Percentiles rank a stretch among this genome's conserved stretches.
Conservation (phyloP, 495 filamentous ascomycete genomes). For the Parmelia sp. region DNA sequence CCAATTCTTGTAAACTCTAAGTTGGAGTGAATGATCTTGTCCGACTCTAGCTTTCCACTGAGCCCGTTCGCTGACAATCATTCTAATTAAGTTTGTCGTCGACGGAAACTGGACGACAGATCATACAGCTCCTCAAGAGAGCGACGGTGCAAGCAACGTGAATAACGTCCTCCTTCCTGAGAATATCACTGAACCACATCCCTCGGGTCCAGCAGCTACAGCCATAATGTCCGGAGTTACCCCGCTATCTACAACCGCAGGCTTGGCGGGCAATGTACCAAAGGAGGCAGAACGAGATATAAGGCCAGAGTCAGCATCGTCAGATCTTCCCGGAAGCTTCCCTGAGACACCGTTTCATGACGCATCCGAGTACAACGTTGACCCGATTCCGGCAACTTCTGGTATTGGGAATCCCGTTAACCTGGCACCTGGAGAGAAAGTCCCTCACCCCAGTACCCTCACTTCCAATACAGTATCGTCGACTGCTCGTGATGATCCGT, state of each 20-base stretch:
- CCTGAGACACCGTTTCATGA: slow-evolving; percentile 67
- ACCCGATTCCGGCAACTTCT: slow-evolving; percentile 66
- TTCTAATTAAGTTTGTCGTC: slow-evolving; percentile 68
- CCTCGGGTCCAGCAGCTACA: slow-evolving; percentile 26
- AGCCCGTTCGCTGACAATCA: slow-evolving; percentile 1
- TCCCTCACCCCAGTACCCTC: slow-evolving; percentile 55
- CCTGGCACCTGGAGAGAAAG: slow-evolving; percentile 70
- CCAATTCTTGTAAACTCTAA: neutral
- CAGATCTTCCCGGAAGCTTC: slow-evolving; percentile 66
- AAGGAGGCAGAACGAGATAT: slow-evolving; percentile 41
- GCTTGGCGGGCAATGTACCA: slow-evolving; percentile 61
- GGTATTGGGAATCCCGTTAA: slow-evolving; percentile 75
- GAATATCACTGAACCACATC: slow-evolving; percentile 50
- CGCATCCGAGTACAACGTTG: slow-evolving; percentile 55
- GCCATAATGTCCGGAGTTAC: slow-evolving; percentile 62
- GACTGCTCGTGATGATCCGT: slow-evolving; percentile 30
- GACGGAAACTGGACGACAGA: slow-evolving; percentile 83
- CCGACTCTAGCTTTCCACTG: neutral
- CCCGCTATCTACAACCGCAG: slow-evolving; percentile 68
- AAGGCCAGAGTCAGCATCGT: slow-evolving; percentile 27
- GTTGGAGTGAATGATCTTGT: neutral
- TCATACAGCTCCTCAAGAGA: slow-evolving; percentile 67
- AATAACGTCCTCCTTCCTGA: slow-evolving; percentile 84
- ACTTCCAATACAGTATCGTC: slow-evolving; percentile 44
- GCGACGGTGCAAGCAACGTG: slow-evolving; percentile 67